Evolutionary conservation across 179 eudicot species (phyloP).

Genomic region (Spergularia azorica): DNA sequence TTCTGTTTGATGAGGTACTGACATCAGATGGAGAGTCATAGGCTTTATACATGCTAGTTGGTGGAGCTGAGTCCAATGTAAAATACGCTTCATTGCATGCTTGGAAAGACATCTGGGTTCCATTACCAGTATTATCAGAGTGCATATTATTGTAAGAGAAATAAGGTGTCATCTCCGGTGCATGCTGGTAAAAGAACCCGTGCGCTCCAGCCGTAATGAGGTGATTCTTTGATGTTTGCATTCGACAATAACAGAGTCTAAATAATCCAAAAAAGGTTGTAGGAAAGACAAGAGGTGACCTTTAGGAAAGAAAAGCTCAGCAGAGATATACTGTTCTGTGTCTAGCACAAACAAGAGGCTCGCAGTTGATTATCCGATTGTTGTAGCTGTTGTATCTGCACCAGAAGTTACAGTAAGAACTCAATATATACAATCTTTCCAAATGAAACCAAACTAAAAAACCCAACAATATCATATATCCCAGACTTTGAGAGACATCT

Average conservation of each 20-base stretch:
- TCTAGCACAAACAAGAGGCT: neutral
- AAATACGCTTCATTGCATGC: slow-evolving; percentile 44
- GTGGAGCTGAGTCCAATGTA: slow-evolving; percentile 64
- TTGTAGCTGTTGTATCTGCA: slow-evolving; percentile 24
- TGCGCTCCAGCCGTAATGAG: slow-evolving; percentile 32
- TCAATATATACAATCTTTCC: neutral
- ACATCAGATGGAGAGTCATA: slow-evolving; percentile 55
- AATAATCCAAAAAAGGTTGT: neutral
- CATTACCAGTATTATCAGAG: slow-evolving; percentile 36
- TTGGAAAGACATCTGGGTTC: slow-evolving; percentile 44
- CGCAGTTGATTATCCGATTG: neutral
- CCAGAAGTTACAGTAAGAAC: slow-evolving; percentile 9
- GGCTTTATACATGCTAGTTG: slow-evolving; percentile 25
- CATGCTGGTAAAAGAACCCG: slow-evolving; percentile 40
- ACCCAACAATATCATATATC: neutral
- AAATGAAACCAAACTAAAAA: neutral
- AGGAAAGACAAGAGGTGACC: neutral
- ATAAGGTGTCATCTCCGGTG: slow-evolving; percentile 44
- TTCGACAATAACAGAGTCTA: slow-evolving; percentile 10
- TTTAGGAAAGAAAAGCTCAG: neutral
- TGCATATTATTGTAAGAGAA: slow-evolving; percentile 33
- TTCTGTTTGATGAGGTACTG: slow-evolving; percentile 55
- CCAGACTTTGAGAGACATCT: too few species aligned
- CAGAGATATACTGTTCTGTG: neutral
- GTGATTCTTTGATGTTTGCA: slow-evolving; percentile 54